These are phyloP conservation scores for Tricladium varicosporioides DNA, from an alignment of 2,329 filamentous ascomycete genomes.

Conservation along the genomic window DNA sequence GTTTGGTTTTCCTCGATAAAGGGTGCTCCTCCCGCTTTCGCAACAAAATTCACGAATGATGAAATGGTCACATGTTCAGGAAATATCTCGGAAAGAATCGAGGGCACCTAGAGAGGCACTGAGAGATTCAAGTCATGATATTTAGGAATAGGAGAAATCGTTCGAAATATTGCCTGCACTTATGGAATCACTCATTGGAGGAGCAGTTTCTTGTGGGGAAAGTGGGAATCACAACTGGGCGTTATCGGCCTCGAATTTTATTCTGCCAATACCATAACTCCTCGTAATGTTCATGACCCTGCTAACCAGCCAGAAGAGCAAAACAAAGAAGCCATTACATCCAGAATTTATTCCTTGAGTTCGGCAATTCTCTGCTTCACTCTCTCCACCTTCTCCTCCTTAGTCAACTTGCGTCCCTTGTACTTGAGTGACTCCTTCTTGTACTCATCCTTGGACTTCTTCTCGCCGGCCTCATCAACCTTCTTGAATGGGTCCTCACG, in stretches of 20 bases:
- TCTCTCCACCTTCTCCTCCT: constrained; percentile 77
- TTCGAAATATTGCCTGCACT: background rate
- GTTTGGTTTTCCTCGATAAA: no score
- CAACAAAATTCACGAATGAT: no score
- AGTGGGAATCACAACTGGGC: background rate
- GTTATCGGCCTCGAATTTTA: background rate
- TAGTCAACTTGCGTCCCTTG: constrained; percentile 72
- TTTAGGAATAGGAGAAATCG: no score
- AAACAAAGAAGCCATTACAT: background rate
- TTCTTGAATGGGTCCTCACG: constrained; percentile 98
- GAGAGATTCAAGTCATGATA: no score
- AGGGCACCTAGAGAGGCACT: no score
- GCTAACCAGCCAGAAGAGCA: background rate
- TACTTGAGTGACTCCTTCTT: constrained; percentile 94
- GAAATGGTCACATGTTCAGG: no score
- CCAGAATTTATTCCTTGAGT: constrained; percentile 49
- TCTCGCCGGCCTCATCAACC: constrained; percentile 67
- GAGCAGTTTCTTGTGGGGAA: no score
- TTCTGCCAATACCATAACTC: background rate
- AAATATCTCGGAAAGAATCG: no score
- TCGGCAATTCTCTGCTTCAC: constrained; percentile 90
- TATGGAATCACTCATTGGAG: no score
- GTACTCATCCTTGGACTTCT: constrained; percentile 98
- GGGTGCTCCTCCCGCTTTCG: no score
- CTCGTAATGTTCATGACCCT: background rate